These are phyloP conservation scores for Pichia kluyveri DNA, from an alignment of 805 yeast species.

Conservation along the genomic window DNA sequence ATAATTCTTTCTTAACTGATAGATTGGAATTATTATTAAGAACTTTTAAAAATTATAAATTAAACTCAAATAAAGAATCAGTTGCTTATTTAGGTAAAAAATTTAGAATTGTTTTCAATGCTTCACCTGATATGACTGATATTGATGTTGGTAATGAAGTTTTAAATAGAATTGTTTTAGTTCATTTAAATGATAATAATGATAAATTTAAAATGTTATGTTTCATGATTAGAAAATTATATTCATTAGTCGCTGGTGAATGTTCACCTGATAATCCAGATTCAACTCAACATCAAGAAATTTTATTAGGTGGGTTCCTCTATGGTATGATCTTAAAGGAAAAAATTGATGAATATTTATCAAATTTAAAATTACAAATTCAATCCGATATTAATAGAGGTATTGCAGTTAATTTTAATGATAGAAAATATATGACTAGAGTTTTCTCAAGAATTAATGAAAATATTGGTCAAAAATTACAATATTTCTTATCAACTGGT, in stretches of 20 bases:
- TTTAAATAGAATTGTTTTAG: slow-evolving; percentile 74
- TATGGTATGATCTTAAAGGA: slow-evolving; percentile 96
- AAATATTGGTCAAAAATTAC: slow-evolving; percentile 90
- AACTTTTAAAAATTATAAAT: slow-evolving; percentile 72
- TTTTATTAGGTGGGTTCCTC: slow-evolving; percentile 87
- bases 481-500: slow-evolving; percentile 93
- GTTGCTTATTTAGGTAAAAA: slow-evolving; percentile 92
- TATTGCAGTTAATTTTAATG: slow-evolving; percentile 71
- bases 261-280: slow-evolving; percentile 97
- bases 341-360: slow-evolving; percentile 88
- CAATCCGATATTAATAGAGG: slow-evolving; percentile 77
- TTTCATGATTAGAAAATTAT: slow-evolving; percentile 93
- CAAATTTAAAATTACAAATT: slow-evolving; percentile 61
- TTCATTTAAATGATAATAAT: slow-evolving; percentile 62
- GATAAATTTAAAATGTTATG: slow-evolving; percentile 84
- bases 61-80: slow-evolving; percentile 79
- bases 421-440: slow-evolving; percentile 72
- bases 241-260: slow-evolving; percentile 92
- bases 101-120: slow-evolving; percentile 87
- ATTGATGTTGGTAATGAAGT: slow-evolving; percentile 86
- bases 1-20: slow-evolving; percentile 92
- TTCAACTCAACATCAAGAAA: slow-evolving; percentile 98
- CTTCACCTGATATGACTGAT: slow-evolving; percentile 81
- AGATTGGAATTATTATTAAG: slow-evolving; percentile 90
- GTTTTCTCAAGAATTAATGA: slow-evolving; percentile 77